phyloP scores from a whole-genome alignment of 148 eudicot species.

The Vaccinium darrowii region DNA sequence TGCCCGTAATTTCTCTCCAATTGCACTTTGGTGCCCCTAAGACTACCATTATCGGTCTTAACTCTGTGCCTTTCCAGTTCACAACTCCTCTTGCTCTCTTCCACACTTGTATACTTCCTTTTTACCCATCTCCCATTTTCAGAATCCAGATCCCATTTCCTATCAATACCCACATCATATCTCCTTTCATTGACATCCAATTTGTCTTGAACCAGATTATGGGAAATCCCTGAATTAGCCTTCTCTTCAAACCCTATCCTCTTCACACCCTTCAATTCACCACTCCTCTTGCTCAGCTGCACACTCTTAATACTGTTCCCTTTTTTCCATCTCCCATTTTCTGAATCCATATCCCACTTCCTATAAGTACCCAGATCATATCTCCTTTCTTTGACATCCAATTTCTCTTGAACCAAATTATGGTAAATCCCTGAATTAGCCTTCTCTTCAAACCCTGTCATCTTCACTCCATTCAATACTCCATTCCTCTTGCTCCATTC shows the following conservation, averaged over 20 bases:
- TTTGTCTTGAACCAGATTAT: constrained; percentile 10
- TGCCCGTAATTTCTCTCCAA: neutral
- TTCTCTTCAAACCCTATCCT: constrained; percentile 5
- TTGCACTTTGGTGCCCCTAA: constrained; percentile 3
- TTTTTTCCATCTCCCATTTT: constrained; percentile 21
- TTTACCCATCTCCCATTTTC: constrained; percentile 24
- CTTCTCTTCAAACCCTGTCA: constrained; percentile 10
- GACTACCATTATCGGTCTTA: constrained; percentile 17
- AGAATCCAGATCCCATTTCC: constrained; percentile 10
- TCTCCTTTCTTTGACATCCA: neutral
- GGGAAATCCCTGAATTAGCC: constrained; percentile 5
- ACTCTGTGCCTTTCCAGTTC: constrained; percentile 13
- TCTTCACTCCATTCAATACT: constrained; percentile 7
- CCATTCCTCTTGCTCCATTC: constrained; percentile 7
- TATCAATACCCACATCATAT: neutral
- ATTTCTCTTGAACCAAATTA: constrained; percentile 8
- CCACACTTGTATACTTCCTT: neutral
- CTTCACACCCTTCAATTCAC: constrained; percentile 6
- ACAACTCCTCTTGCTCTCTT: constrained; percentile 13
- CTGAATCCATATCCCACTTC: neutral
- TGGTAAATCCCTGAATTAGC: neutral
- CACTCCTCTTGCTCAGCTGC: neutral
- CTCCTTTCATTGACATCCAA: neutral
- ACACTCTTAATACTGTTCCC: neutral
- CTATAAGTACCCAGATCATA: constrained; percentile 9